Evolutionary conservation across 1,284 basidiomycete genomes (phyloP).

Genomic region (Apiotrichum mycotoxinovorans): DNA sequence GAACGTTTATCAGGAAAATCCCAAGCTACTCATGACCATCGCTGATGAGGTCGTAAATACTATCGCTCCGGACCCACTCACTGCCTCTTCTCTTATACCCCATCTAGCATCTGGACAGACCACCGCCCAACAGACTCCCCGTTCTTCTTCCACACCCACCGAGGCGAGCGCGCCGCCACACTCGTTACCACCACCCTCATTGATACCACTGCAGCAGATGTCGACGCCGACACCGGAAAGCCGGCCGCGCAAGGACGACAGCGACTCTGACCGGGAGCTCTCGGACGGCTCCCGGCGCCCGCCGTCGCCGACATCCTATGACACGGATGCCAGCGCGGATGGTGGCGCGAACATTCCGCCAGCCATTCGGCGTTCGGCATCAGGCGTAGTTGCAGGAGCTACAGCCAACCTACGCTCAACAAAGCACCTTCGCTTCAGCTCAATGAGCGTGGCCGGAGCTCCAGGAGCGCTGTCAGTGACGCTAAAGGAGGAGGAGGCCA

Average conservation of each 20-base stretch:
- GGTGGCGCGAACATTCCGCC: background rate
- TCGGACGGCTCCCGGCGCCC: background rate
- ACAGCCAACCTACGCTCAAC: background rate
- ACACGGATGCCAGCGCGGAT: background rate
- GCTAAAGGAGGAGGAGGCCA: background rate
- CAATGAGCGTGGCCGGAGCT: background rate
- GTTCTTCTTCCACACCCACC: background rate
- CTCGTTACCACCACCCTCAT: background rate
- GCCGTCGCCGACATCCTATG: background rate
- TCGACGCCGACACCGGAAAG: background rate
- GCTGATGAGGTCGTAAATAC: background rate
- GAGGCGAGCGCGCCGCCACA: background rate
- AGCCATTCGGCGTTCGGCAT: conserved; percentile 5
- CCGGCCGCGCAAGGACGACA: background rate
- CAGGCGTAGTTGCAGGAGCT: background rate
- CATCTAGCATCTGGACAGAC: background rate
- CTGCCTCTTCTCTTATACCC: background rate
- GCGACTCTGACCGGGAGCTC: background rate
- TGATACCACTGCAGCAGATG: background rate
- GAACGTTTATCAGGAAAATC: background rate
- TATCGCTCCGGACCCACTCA: background rate
- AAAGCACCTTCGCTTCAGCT: conserved; percentile 21
- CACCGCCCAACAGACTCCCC: background rate
- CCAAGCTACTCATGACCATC: background rate
- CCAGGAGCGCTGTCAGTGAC: background rate